Percentiles rank a stretch among this genome's conserved stretches.
phyloP scores from a whole-genome alignment of 345 rosid genomes.

The Diplotaxis tenuifolia region DNA sequence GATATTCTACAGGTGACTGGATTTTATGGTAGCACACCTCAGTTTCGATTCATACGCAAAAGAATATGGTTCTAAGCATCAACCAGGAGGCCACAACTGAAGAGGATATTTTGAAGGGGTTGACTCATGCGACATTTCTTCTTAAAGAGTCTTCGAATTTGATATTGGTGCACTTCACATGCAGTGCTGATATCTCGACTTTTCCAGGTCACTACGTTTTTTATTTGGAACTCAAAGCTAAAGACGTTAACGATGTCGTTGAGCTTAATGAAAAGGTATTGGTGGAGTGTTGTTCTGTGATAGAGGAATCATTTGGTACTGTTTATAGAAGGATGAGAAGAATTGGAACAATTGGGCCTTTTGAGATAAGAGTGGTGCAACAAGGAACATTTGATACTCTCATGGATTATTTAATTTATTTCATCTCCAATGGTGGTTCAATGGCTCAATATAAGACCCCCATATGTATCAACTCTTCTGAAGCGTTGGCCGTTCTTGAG shows the following conservation, averaged over 20 bases:
- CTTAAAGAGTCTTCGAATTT: neutral
- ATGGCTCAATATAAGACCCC: conserved; percentile 3
- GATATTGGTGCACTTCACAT: conserved; percentile 3
- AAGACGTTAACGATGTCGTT: neutral
- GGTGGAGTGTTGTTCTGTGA: neutral
- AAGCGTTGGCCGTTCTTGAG: neutral
- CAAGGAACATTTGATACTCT: neutral
- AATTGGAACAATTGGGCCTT: neutral
- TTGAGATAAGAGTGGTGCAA: neutral
- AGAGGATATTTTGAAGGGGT: neutral
- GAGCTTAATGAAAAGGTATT: neutral
- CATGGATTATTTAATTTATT: neutral
- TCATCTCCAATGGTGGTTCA: neutral
- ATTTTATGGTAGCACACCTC: neutral
- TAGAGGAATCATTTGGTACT: neutral
- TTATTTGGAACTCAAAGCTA: conserved; percentile 11
- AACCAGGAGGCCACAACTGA: neutral
- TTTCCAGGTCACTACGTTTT: neutral
- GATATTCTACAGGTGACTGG: conserved; percentile 5
- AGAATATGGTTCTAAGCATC: neutral
- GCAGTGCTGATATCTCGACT: neutral
- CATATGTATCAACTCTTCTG: neutral
- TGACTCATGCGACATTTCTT: neutral
- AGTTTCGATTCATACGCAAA: neutral
- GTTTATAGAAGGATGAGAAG: neutral